Base-by-base conservation (phyloP, 331 rosid species). In the Saraca asoca region DNA sequence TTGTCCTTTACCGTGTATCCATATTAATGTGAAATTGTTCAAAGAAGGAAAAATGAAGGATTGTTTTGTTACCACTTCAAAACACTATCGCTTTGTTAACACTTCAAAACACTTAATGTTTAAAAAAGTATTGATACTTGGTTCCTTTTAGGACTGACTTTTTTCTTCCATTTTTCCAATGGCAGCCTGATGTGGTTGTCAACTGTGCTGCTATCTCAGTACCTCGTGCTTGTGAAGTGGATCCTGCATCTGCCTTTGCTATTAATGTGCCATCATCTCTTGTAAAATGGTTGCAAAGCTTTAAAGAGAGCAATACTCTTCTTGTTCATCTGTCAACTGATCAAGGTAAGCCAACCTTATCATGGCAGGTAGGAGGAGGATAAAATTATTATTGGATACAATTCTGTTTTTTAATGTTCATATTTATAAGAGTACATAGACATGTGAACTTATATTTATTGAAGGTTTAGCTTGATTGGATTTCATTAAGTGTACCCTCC, bases 181-280 rank as follows among this genome's bases (percentile, higher is more conserved):
- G 57, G 77, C 90, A 93, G 97, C 97, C 98, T 46, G 95, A 90
- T 64, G 85, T 90, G 58, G 87, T 90, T 66, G 82, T 93, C 69
- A 90, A 90, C 73, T 90, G 97, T 69, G 95, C 95, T 62, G 97
- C 98, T 51, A 75, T 90, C 58, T 90, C 98, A 12, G 87, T 78
- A 13, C 97, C 96, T 41, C 97, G 86, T 53, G 85, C 87, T 51
- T 93, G 96, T 73, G 98, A 90, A 76, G 72, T 34, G 2, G 90
- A 90, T 79, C 90, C 91, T 55, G 82, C 54, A 82, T 80, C 85
- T 58, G 91, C 98, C 45, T 66, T 81, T 80, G 84, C 89, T 73
- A 75, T 90, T 43, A 93, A 90, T 56, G 96, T 90, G 69, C 97
- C 98, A 56, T 79, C 88, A 44, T 75, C 90, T 68, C 87, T 93